These are phyloP conservation scores for Cucurbita moschata DNA, from an alignment of 306 rosid genomes.

Conservation along the genomic window DNA sequence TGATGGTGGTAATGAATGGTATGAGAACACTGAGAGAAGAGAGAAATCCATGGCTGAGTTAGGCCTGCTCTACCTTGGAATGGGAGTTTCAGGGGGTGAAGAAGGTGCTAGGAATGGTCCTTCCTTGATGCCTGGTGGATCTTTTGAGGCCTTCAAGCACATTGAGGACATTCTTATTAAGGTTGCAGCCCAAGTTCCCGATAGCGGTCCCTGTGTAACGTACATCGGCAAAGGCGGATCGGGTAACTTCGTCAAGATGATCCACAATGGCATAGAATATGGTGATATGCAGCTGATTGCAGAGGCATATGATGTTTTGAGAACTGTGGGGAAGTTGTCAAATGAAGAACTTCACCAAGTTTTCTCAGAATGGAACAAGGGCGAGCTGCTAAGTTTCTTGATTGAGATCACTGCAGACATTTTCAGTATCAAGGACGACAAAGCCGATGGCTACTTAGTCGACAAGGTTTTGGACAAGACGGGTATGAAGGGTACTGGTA, in stretches of 20 bases:
- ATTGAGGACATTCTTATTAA: slow-evolving; percentile 26
- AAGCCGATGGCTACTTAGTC: slow-evolving; percentile 47
- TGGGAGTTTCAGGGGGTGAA: slow-evolving; percentile 30
- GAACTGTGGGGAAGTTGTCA: slow-evolving; percentile 21
- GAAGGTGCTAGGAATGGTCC: slow-evolving; percentile 26
- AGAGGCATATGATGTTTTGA: slow-evolving; percentile 24
- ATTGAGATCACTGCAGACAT: slow-evolving; percentile 41
- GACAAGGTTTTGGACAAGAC: slow-evolving; percentile 72
- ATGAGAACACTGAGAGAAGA: slow-evolving; percentile 24
- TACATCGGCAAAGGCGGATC: slow-evolving; percentile 23
- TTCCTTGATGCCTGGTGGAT: slow-evolving; percentile 32
- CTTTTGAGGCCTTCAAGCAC: slow-evolving; percentile 21
- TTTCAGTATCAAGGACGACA: slow-evolving; percentile 49
- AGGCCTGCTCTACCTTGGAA: slow-evolving; percentile 26
- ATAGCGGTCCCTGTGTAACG: slow-evolving; percentile 29
- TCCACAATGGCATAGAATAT: slow-evolving; percentile 25
- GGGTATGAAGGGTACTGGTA: slow-evolving; percentile 76
- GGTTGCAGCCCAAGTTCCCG: slow-evolving; percentile 37
- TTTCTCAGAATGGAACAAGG: slow-evolving; percentile 26
- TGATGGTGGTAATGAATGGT: slow-evolving; percentile 32
- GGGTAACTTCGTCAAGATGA: slow-evolving; percentile 23
- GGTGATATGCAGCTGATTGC: slow-evolving; percentile 32
- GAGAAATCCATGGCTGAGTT: slow-evolving; percentile 23
- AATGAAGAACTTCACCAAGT: slow-evolving; percentile 24
- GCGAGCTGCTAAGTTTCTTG: slow-evolving; percentile 29